Percentiles rank a stretch among this genome's conserved stretches.
phyloP scores from a whole-genome alignment of 371 early-diverging fungal genomes.

The Encephalitozoon intestinalis region DNA sequence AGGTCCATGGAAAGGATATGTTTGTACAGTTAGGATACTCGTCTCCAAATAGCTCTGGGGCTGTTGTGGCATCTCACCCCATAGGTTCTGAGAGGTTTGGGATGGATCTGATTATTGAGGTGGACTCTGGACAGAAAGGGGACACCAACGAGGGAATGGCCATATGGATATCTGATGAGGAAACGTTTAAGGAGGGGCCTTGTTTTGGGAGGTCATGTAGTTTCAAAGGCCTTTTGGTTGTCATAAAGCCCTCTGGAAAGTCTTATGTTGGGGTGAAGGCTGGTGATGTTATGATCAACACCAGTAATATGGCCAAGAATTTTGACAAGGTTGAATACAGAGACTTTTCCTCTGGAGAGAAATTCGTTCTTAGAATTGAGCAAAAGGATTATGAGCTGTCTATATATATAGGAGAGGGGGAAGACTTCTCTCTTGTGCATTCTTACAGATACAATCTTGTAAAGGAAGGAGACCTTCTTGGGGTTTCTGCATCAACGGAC shows the following conservation, averaged over 20 bases:
- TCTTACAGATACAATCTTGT: not conserved
- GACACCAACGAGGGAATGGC: not conserved
- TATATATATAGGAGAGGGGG: not conserved
- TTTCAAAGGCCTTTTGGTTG: not conserved
- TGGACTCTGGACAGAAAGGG: not conserved
- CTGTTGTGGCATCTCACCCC: not conserved
- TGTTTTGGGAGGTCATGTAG: not conserved
- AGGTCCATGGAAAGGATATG: not conserved
- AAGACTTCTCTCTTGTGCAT: not conserved
- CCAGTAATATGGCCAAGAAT: not conserved
- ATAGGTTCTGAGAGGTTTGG: not conserved
- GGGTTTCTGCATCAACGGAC: not conserved
- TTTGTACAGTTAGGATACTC: constrained; percentile 1
- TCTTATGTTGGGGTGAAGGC: constrained; percentile 1
- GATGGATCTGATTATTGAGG: not conserved
- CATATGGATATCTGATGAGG: not conserved
- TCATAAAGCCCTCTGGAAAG: constrained; percentile 3
- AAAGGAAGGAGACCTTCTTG: not conserved
- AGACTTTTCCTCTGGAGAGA: not conserved
- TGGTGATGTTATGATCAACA: not conserved
- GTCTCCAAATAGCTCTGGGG: constrained; percentile 3
- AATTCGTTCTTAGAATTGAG: not conserved
- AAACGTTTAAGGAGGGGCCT: not conserved
- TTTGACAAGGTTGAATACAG: not conserved
- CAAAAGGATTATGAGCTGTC: not conserved